phyloP scores from a whole-genome alignment of 2,329 filamentous ascomycete genomes.

The Sphaerulina musiva region DNA sequence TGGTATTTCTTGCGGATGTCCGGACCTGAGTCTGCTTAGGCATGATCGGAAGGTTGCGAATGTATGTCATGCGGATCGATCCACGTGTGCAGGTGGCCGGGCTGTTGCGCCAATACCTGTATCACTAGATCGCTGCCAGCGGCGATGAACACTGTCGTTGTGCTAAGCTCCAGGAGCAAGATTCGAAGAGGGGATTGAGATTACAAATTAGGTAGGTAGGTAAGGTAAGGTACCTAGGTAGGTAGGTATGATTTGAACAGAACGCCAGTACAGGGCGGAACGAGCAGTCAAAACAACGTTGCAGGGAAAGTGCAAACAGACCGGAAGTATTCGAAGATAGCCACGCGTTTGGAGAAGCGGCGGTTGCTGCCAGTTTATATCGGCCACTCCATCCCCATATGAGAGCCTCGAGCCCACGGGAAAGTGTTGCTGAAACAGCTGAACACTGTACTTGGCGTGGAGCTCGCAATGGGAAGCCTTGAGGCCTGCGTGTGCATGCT shows the following conservation, averaged over 20 bases:
- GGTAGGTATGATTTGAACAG: conserved; percentile 1
- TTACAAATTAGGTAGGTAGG: conserved; percentile 16
- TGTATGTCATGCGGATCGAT: conserved; percentile 22
- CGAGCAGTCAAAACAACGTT: conserved; percentile 27
- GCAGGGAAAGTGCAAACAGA: conserved; percentile 29
- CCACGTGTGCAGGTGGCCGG: not conserved
- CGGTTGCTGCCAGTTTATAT: conserved; percentile 21
- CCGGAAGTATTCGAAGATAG: conserved; percentile 14
- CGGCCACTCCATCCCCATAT: not conserved
- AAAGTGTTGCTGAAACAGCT: conserved; percentile 18
- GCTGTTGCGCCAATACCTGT: not conserved
- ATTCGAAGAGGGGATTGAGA: conserved; percentile 7
- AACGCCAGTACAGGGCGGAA: conserved; percentile 32
- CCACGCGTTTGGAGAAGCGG: conserved; percentile 8
- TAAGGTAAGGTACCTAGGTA: too few species aligned
- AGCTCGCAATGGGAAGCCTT: not conserved
- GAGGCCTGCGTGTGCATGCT: conserved; percentile 9
- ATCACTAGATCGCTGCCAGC: not conserved
- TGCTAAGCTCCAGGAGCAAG: not conserved
- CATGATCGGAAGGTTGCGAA: conserved; percentile 35
- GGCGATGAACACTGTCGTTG: not conserved
- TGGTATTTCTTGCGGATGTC: conserved; percentile 21
- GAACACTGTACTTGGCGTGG: not conserved
- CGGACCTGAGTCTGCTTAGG: conserved; percentile 41
- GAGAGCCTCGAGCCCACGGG: not conserved